These are phyloP conservation scores for Edaphochlamys debaryana DNA, from an alignment of 139 green algal species.

Conservation along the genomic window DNA sequence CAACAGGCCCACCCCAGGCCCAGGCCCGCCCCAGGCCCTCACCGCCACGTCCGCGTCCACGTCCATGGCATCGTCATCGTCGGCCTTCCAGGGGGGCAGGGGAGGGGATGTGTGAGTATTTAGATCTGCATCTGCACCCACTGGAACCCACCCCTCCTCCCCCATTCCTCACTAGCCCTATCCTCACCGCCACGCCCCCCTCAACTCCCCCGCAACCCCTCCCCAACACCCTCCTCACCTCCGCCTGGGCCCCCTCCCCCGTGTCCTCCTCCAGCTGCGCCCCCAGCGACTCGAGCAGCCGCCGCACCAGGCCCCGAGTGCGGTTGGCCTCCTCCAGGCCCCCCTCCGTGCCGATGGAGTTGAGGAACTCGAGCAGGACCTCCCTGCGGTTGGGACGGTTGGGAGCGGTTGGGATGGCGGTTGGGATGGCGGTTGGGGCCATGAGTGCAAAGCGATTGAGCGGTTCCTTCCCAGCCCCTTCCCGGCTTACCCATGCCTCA, in stretches of 20 bases:
- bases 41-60: slow-evolving; percentile 36
- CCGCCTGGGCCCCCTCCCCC: neutral
- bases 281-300: slow-evolving; percentile 52
- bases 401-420: no score
- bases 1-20: no score
- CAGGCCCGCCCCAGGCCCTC: no score
- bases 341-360: slow-evolving; percentile 37
- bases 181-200: neutral
- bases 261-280: slow-evolving; percentile 44
- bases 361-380: slow-evolving; percentile 64
- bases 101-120: no score
- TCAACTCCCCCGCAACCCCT: neutral
- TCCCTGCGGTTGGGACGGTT: neutral
- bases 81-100: no score
- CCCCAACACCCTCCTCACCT: neutral
- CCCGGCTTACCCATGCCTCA: no score
- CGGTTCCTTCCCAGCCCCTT: neutral
- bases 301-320: neutral
- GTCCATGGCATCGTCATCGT: slow-evolving; percentile 34
- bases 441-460: neutral
- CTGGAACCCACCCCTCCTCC: no score
- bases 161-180: no score
- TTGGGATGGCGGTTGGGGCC: no score
- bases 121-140: no score
- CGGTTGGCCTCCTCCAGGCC: slow-evolving; percentile 4